Conservation (phyloP, 2,329 filamentous ascomycete genomes). For the Trichoderma sp. region DNA sequence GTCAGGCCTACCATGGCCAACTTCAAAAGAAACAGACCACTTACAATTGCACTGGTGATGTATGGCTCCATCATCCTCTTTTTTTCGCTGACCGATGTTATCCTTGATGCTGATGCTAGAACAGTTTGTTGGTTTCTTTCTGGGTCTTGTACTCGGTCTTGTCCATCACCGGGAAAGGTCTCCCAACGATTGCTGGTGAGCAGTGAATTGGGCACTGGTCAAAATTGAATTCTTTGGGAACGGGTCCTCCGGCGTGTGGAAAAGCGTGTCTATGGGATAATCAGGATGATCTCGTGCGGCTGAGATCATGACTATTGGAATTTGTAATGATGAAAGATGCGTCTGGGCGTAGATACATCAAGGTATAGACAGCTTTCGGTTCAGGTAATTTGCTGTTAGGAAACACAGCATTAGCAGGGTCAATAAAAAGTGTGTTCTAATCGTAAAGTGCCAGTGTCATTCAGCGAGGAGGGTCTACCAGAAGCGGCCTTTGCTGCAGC, state of each 20-base stretch:
- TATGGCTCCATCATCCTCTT: slow-evolving; percentile 47
- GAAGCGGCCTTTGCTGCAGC: not conserved
- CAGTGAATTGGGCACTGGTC: not conserved
- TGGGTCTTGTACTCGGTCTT: not conserved
- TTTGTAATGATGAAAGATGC: not conserved
- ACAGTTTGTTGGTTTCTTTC: not conserved
- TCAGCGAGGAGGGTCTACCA: not conserved
- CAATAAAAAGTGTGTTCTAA: not conserved
- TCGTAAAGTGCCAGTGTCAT: not conserved
- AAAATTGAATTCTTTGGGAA: not conserved
- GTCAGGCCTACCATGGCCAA: slow-evolving; percentile 37
- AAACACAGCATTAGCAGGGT: not conserved
- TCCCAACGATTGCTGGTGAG: too few species aligned
- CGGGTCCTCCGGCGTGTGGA: not conserved
- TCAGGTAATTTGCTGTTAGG: not conserved
- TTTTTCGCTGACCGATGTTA: not conserved
- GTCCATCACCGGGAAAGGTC: not conserved
- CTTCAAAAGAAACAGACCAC: slow-evolving; percentile 29
- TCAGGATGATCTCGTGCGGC: not conserved
- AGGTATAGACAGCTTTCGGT: not conserved
- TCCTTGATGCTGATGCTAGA: not conserved
- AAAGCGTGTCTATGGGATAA: not conserved
- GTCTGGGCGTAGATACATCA: not conserved
- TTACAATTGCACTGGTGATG: slow-evolving; percentile 38
- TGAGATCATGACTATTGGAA: not conserved